phyloP scores from a whole-genome alignment of 768 basidiomycete genomes.

The Phlebiopsis gigantea region DNA sequence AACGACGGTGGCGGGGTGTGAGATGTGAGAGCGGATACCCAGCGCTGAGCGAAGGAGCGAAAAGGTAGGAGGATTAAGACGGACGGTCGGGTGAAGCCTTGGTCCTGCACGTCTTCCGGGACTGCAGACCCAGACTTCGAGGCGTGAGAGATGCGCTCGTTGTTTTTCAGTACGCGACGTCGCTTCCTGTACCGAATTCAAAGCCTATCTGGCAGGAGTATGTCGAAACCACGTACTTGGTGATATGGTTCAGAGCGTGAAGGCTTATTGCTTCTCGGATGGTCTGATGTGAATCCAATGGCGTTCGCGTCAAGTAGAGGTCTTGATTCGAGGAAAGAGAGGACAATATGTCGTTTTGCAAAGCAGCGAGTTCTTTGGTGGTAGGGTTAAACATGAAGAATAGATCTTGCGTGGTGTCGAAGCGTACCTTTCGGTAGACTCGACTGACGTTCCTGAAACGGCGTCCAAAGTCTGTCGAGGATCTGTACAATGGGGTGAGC shows the following conservation, averaged over 20 bases:
- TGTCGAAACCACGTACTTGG: slow-evolving; percentile 52
- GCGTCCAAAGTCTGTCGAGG: slow-evolving; percentile 47
- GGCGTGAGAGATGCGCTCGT: slow-evolving; percentile 80
- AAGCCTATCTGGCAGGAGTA: too few species aligned
- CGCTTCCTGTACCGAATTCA: slow-evolving; percentile 63
- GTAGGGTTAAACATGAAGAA: neutral
- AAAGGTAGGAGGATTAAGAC: slow-evolving; percentile 90
- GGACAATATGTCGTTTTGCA: slow-evolving; percentile 69
- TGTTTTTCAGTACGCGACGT: slow-evolving; percentile 85
- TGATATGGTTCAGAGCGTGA: slow-evolving; percentile 85
- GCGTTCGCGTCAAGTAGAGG: slow-evolving; percentile 63
- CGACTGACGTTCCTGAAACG: slow-evolving; percentile 49
- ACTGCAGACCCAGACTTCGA: slow-evolving; percentile 50
- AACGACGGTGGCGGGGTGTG: slow-evolving; percentile 68
- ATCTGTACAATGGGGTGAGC: too few species aligned
- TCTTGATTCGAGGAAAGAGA: slow-evolving; percentile 67
- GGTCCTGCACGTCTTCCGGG: slow-evolving; percentile 83
- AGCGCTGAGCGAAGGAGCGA: slow-evolving; percentile 80
- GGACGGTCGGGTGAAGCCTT: slow-evolving; percentile 96
- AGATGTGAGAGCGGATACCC: slow-evolving; percentile 73
- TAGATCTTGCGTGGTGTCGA: neutral
- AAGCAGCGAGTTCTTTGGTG: slow-evolving; percentile 26
- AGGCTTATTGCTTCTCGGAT: slow-evolving; percentile 68
- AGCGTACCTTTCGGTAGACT: slow-evolving; percentile 47
- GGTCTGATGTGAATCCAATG: slow-evolving; percentile 57